Percentiles rank a stretch among this genome's conserved stretches.
Conservation (phyloP, 192 early-diverging fungal genomes). For the Mortierella claussenii region DNA sequence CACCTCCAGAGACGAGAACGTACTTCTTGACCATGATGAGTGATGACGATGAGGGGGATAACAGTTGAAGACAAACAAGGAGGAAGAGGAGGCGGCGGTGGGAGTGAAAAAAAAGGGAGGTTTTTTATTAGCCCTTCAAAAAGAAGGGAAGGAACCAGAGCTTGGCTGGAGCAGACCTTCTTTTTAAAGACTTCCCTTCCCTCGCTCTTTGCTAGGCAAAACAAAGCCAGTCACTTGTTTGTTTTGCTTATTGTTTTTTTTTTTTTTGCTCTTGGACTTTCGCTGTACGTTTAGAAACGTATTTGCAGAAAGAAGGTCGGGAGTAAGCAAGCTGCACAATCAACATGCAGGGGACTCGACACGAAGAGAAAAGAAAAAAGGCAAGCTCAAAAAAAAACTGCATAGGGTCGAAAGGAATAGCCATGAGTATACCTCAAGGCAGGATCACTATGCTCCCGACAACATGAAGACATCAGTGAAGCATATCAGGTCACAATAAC, state of each 20-base stretch:
- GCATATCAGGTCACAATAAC: no score
- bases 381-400: no score
- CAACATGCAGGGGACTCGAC: no score
- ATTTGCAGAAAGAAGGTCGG: no score
- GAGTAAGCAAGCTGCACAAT: no score
- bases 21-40: slow-evolving; percentile 75
- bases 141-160: slow-evolving; percentile 46
- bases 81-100: not conserved
- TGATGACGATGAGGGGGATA: not conserved
- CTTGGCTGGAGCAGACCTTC: not conserved
- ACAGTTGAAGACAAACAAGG: not conserved
- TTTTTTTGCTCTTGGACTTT: not conserved
- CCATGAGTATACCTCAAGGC: no score
- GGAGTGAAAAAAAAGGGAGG: slow-evolving; percentile 15
- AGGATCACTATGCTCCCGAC: no score
- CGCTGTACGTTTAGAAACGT: no score
- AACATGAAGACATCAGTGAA: no score
- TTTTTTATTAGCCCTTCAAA: slow-evolving; percentile 29
- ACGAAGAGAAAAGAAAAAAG: no score
- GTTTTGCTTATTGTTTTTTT: slow-evolving; percentile 17
- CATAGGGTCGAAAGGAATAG: no score
- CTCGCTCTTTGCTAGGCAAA: no score
- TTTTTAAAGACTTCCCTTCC: not conserved
- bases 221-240: slow-evolving; percentile 18
- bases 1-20: slow-evolving; percentile 97